Conservation (phyloP, 2,329 filamentous ascomycete species). For the Zelopaecilomyces penicillatus region DNA sequence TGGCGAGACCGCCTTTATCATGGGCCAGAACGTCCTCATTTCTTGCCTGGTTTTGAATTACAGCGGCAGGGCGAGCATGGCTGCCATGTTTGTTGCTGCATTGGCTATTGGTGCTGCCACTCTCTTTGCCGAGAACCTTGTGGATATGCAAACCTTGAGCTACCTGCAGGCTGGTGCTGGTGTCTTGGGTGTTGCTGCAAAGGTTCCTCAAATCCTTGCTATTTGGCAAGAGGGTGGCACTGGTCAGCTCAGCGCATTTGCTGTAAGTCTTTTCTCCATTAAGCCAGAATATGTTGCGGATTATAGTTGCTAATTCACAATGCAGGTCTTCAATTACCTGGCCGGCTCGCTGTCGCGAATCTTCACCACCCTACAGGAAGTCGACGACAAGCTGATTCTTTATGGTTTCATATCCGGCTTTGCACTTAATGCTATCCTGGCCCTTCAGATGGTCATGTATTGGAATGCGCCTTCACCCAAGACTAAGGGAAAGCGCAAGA, state of each 20-base stretch:
- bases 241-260: conserved; percentile 92
- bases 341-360: conserved; percentile 86
- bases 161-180: conserved; percentile 81
- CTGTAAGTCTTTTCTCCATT: conserved; percentile 44
- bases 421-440: conserved; percentile 77
- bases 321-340: conserved; percentile 95
- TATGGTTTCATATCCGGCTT: conserved; percentile 93
- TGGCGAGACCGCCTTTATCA: conserved; percentile 87
- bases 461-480: conserved; percentile 65
- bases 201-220: conserved; percentile 85
- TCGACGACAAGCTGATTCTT: conserved; percentile 91
- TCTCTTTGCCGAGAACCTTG: conserved; percentile 57
- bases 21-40: conserved; percentile 87
- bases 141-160: conserved; percentile 59
- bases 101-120: conserved; percentile 62
- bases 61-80: conserved; percentile 56
- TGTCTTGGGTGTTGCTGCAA: conserved; percentile 75
- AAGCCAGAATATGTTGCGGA: too few relatives aligned
- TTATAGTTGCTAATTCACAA: neutral
- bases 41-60: conserved; percentile 80
- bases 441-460: conserved; percentile 89
- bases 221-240: conserved; percentile 82
- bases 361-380: conserved; percentile 96
- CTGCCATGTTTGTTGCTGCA: conserved; percentile 69
- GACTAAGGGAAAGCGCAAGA: conserved; percentile 34